phyloP scores from a whole-genome alignment of 768 basidiomycete genomes.

The Lyophyllum atratum region DNA sequence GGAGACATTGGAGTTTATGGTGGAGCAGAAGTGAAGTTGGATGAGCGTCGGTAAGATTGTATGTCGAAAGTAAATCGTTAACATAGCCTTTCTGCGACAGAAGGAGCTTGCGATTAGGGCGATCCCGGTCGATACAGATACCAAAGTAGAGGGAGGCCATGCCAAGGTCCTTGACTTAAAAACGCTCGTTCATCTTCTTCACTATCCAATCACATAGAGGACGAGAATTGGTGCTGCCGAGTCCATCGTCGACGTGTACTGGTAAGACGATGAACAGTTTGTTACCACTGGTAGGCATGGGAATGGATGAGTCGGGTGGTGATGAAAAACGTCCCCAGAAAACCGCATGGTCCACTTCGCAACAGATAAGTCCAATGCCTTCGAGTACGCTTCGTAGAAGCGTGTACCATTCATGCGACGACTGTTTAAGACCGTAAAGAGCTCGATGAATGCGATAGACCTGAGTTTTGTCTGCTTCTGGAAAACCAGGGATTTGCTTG shows the following conservation, averaged over 20 bases:
- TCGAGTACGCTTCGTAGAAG: constrained; percentile 8
- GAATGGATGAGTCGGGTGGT: constrained; percentile 16
- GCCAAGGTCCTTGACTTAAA: not conserved
- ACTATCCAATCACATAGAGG: constrained; percentile 22
- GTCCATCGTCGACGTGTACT: constrained; percentile 29
- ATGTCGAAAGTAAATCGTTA: constrained; percentile 12
- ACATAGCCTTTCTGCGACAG: constrained; percentile 17
- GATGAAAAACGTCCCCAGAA: constrained; percentile 21
- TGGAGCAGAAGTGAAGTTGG: not conserved
- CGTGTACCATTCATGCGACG: not conserved
- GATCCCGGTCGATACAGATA: constrained; percentile 10
- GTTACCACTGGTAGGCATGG: constrained; percentile 13
- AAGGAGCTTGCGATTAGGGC: constrained; percentile 4
- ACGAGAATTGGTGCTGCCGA: constrained; percentile 17
- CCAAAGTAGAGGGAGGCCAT: not conserved
- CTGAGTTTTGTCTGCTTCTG: constrained; percentile 4
- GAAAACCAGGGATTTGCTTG: constrained; percentile 23
- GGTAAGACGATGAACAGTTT: constrained; percentile 20
- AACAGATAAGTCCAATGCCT: constrained; percentile 14
- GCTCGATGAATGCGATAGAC: constrained; percentile 19
- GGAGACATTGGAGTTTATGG: not conserved
- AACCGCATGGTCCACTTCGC: constrained; percentile 27
- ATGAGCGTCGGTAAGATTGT: constrained; percentile 10
- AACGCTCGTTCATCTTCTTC: constrained; percentile 6
- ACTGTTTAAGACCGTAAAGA: not conserved